These are phyloP conservation scores for Tagetes erecta DNA, from an alignment of 129 eudicot genomes.

Conservation along the genomic window DNA sequence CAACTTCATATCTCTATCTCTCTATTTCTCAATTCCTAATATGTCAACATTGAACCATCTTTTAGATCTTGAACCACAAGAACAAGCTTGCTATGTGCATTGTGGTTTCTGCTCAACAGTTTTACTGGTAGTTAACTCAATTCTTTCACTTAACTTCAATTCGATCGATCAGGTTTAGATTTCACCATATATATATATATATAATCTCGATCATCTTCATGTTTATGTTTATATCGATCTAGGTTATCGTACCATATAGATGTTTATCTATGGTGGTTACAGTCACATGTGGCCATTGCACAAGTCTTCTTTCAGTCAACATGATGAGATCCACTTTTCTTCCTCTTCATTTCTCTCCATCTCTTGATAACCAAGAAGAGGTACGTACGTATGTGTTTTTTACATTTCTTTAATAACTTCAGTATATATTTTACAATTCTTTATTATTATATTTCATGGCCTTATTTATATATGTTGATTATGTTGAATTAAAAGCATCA, in stretches of 20 bases:
- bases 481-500: background rate
- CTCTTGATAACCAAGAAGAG: constrained; percentile 52
- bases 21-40: constrained; percentile 5
- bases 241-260: constrained; percentile 82
- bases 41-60: constrained; percentile 59
- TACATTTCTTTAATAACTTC: background rate
- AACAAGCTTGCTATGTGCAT: constrained; percentile 82
- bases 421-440: background rate
- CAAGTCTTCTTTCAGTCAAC: constrained; percentile 73
- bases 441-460: background rate
- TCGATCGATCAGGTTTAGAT: background rate
- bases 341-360: constrained; percentile 62
- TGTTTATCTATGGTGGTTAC: constrained; percentile 78
- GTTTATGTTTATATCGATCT: background rate
- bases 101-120: constrained; percentile 80
- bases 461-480: background rate
- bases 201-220: too few relatives aligned
- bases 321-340: constrained; percentile 62
- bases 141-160: background rate
- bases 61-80: constrained; percentile 44
- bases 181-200: too few relatives aligned
- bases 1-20: constrained; percentile 23
- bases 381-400: constrained; percentile 9
- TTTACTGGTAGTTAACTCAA: constrained; percentile 56
- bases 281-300: constrained; percentile 88